phyloP scores from a whole-genome alignment of 2,329 filamentous ascomycete species.

The Fusarium falciforme region DNA sequence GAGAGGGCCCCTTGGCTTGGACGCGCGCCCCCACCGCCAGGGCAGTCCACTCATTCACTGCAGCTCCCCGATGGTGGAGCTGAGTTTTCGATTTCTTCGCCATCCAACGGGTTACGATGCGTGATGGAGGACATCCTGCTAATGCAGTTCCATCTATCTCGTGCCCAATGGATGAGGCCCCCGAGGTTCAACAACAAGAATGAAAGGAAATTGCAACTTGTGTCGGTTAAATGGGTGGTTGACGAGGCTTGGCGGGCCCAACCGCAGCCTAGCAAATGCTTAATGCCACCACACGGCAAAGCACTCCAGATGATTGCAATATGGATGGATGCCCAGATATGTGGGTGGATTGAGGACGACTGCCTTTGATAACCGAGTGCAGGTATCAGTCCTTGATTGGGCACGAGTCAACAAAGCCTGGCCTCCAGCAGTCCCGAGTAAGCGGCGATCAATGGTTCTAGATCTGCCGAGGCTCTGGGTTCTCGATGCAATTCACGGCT shows the following conservation, averaged over 20 bases:
- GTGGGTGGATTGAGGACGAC: neutral
- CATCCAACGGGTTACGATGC: neutral
- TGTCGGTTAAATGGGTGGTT: slow-evolving; percentile 18
- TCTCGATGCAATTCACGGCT: slow-evolving; percentile 11
- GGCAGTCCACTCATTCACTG: slow-evolving; percentile 1
- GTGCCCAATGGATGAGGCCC: slow-evolving; percentile 7
- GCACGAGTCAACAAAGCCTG: neutral
- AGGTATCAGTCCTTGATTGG: neutral
- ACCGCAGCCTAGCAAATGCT: slow-evolving; percentile 8
- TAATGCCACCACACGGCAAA: slow-evolving; percentile 23
- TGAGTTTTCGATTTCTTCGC: neutral
- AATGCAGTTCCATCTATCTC: slow-evolving; percentile 1
- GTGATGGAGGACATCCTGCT: neutral
- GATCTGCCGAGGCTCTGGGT: slow-evolving; percentile 18
- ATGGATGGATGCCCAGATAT: neutral
- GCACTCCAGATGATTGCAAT: neutral
- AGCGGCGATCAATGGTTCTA: slow-evolving; percentile 38
- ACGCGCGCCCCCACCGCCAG: slow-evolving; percentile 10
- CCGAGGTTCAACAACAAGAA: neutral
- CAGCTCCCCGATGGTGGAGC: slow-evolving; percentile 8
- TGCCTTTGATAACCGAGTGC: neutral
- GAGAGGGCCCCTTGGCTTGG: slow-evolving; percentile 5
- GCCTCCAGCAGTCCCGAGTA: slow-evolving; percentile 2
- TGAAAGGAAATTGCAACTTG: slow-evolving; percentile 1
- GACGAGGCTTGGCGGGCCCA: slow-evolving; percentile 2